phyloP scores from a whole-genome alignment of 257 asterid genomes.

The Verbena officinalis region DNA sequence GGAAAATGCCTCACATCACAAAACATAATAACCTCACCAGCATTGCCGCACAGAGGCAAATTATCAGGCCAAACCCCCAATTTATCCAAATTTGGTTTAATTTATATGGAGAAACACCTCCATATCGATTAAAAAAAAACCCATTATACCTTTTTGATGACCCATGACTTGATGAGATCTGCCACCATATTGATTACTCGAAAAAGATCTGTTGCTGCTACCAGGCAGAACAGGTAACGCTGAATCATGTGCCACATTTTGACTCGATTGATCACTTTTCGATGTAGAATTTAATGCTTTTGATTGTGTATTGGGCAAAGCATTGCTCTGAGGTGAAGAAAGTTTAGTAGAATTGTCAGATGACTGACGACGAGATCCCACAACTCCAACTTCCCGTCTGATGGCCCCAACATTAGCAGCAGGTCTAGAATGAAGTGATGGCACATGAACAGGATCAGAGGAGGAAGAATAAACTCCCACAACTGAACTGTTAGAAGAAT shows the following conservation, averaged over 20 bases:
- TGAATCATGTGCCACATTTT: slow-evolving; percentile 50
- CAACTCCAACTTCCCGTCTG: slow-evolving; percentile 92
- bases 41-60: neutral
- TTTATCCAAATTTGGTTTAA: neutral
- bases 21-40: slow-evolving; percentile 2
- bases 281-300: slow-evolving; percentile 45
- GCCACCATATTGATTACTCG: slow-evolving; percentile 55
- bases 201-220: slow-evolving; percentile 57
- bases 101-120: neutral
- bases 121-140: neutral
- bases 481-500: slow-evolving; percentile 65
- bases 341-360: slow-evolving; percentile 50
- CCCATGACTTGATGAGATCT: slow-evolving; percentile 68
- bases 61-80: neutral
- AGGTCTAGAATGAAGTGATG: slow-evolving; percentile 82
- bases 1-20: slow-evolving; percentile 10
- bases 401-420: slow-evolving; percentile 90
- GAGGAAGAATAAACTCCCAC: slow-evolving; percentile 95
- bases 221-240: slow-evolving; percentile 41
- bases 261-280: slow-evolving; percentile 55
- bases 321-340: slow-evolving; percentile 48
- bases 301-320: slow-evolving; percentile 45
- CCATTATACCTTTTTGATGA: slow-evolving; percentile 74
- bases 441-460: slow-evolving; percentile 97
- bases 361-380: slow-evolving; percentile 83